Evolutionary conservation across 1,284 basidiomycete species (phyloP).

Genomic region (Dichomitus squalens): DNA sequence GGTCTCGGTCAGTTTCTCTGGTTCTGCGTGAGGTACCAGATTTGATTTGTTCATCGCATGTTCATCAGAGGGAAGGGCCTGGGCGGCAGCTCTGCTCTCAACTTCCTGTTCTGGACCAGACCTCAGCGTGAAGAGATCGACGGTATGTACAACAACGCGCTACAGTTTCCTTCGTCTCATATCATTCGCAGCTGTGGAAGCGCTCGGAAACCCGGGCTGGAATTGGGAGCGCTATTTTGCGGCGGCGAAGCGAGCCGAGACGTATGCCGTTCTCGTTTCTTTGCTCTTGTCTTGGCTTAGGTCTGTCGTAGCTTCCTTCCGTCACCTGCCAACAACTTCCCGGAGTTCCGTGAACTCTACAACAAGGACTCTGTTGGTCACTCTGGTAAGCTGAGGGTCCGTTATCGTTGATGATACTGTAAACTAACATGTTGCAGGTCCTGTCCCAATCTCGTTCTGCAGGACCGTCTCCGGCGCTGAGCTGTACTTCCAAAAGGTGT

Average conservation of each 20-base stretch:
- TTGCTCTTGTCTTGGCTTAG: neutral
- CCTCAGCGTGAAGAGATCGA: conserved; percentile 20
- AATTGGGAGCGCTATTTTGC: conserved; percentile 27
- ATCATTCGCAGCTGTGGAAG: conserved; percentile 18
- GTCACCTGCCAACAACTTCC: neutral
- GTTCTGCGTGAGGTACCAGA: neutral
- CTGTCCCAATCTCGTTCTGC: conserved; percentile 11
- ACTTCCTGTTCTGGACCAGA: conserved; percentile 18
- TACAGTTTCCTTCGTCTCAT: neutral
- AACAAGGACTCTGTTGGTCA: conserved; percentile 1
- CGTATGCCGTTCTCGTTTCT: conserved; percentile 4
- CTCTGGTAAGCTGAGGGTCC: conserved; percentile 2
- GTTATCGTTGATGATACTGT: neutral
- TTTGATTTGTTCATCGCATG: neutral
- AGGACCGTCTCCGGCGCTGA: conserved; percentile 11
- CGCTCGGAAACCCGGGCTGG: conserved; percentile 34
- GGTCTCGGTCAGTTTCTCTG: neutral
- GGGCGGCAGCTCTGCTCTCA: conserved; percentile 21
- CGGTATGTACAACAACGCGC: neutral
- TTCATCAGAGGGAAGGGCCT: conserved; percentile 21
- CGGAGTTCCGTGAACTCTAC: neutral
- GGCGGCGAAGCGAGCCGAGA: conserved; percentile 24
- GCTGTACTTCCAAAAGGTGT: conserved; percentile 16
- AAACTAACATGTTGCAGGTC: conserved; percentile 4
- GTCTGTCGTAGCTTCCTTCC: neutral